These are phyloP conservation scores for Pseudoturritis turrita DNA, from an alignment of 345 rosid genomes.

Conservation along the genomic window DNA sequence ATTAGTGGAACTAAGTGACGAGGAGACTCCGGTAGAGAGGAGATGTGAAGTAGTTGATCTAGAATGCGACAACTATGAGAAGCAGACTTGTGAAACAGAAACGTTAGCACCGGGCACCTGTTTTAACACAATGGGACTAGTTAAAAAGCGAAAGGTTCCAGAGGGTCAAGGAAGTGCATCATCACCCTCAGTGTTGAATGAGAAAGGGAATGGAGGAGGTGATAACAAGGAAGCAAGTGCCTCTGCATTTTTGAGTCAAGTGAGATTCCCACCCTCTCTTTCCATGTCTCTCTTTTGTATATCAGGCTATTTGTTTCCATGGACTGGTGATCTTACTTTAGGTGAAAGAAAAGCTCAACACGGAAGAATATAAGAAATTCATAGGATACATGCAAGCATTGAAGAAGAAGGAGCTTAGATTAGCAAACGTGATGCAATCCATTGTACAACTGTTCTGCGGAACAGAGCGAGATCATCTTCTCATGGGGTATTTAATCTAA, in stretches of 20 bases:
- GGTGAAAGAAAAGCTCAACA: slow-evolving; percentile 71
- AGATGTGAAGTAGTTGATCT: slow-evolving; percentile 43
- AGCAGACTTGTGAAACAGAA: slow-evolving; percentile 15
- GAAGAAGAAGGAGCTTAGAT: slow-evolving; percentile 69
- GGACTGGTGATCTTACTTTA: slow-evolving; percentile 5
- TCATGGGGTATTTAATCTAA: slow-evolving; percentile 43
- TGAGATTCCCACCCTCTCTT: slow-evolving; percentile 20
- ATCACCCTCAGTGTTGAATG: slow-evolving; percentile 30
- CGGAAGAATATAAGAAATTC: slow-evolving; percentile 77
- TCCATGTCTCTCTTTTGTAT: background rate
- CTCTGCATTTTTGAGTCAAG: slow-evolving; percentile 73
- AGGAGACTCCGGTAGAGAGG: slow-evolving; percentile 41
- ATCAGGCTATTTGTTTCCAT: background rate
- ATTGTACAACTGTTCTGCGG: slow-evolving; percentile 65
- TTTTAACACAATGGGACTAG: slow-evolving; percentile 27
- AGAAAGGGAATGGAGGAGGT: slow-evolving; percentile 25
- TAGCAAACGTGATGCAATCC: slow-evolving; percentile 53
- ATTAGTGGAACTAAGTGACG: slow-evolving; percentile 32
- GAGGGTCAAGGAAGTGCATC: slow-evolving; percentile 33
- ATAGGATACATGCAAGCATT: slow-evolving; percentile 78
- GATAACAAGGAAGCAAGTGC: slow-evolving; percentile 61
- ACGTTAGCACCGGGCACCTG: slow-evolving; percentile 23
- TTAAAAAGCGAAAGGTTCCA: slow-evolving; percentile 35
- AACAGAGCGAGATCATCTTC: slow-evolving; percentile 65
- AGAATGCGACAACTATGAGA: slow-evolving; percentile 32